Percentiles rank a stretch among this genome's conserved stretches.
phyloP scores from a whole-genome alignment of 2,329 filamentous ascomycete genomes.

The Aspergillus cejpii region DNA sequence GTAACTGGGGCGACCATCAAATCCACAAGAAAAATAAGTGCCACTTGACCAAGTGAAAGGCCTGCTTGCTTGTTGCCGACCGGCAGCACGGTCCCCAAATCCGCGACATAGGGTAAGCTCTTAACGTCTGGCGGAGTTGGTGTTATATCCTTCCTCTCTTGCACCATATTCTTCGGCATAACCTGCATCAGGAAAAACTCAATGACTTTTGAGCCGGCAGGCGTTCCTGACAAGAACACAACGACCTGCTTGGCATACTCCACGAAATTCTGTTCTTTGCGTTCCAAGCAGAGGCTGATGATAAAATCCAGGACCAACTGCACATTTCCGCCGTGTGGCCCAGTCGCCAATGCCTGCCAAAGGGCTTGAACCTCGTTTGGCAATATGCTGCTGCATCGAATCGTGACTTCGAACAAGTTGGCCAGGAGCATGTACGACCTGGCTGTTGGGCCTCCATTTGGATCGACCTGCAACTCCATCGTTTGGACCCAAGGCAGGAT shows the following conservation, averaged over 20 bases:
- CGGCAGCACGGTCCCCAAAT: slow-evolving; percentile 70
- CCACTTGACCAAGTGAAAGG: slow-evolving; percentile 86
- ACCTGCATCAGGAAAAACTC: slow-evolving; percentile 91
- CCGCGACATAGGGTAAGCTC: slow-evolving; percentile 80
- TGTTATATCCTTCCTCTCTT: slow-evolving; percentile 68
- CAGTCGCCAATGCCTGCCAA: slow-evolving; percentile 93
- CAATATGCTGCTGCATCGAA: slow-evolving; percentile 76
- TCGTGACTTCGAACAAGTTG: slow-evolving; percentile 93
- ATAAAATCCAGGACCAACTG: slow-evolving; percentile 93
- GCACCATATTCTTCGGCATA: slow-evolving; percentile 93
- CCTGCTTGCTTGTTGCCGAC: slow-evolving; percentile 86
- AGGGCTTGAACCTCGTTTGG: slow-evolving; percentile 96
- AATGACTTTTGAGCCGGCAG: slow-evolving; percentile 79
- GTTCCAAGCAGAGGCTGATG: slow-evolving; percentile 85
- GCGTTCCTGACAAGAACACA: slow-evolving; percentile 85
- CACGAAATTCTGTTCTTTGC: slow-evolving; percentile 95
- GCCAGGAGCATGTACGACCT: slow-evolving; percentile 91
- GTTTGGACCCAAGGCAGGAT: slow-evolving; percentile 95
- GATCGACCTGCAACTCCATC: slow-evolving; percentile 85
- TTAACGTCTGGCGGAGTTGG: slow-evolving; percentile 61
- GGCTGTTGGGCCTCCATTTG: slow-evolving; percentile 81
- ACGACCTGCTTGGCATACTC: slow-evolving; percentile 98
- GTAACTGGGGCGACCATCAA: slow-evolving; percentile 89
- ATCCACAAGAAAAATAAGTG: slow-evolving; percentile 88
- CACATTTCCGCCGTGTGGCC: slow-evolving; percentile 87